Percentiles rank a stretch among this genome's conserved stretches.
These are phyloP conservation scores for Aspergillus sp. DNA, from an alignment of 2,329 filamentous ascomycete species.

Conservation along the genomic window DNA sequence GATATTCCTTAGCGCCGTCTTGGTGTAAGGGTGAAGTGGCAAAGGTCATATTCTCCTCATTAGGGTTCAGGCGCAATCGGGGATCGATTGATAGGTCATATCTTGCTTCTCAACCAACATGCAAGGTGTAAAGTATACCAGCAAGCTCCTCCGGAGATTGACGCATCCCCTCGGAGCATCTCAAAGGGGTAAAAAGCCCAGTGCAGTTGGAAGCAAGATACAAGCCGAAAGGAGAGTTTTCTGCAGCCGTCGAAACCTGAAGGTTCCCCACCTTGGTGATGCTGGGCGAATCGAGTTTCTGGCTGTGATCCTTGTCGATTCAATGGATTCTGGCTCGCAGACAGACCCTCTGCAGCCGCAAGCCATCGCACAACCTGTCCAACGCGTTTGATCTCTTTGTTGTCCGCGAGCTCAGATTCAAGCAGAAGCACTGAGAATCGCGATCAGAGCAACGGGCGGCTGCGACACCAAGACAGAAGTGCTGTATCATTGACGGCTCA, in stretches of 20 bases:
- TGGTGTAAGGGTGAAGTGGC: conserved; percentile 10
- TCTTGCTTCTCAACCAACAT: conserved; percentile 16
- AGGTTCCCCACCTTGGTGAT: conserved; percentile 14
- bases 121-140: conserved; percentile 12
- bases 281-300: conserved; percentile 14
- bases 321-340: conserved; percentile 20
- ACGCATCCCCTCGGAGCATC: conserved; percentile 9
- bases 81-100: conserved; percentile 19
- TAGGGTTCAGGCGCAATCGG: background rate
- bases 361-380: conserved; percentile 13
- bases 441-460: background rate
- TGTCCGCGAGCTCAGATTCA: background rate
- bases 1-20: background rate
- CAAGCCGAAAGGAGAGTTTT: conserved; percentile 13
- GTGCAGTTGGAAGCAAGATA: background rate
- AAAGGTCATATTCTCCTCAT: background rate
- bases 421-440: background rate
- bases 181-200: conserved; percentile 11
- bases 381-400: conserved; percentile 7
- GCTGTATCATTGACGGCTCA: background rate
- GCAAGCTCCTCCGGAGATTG: conserved; percentile 3
- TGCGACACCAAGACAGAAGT: background rate
- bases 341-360: conserved; percentile 18
- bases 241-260: conserved; percentile 19
- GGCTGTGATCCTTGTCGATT: conserved; percentile 12